Percentiles rank a stretch among this genome's conserved stretches.
Conservation (phyloP, 208 protist genomes). For the Crithidia sp. region DNA sequence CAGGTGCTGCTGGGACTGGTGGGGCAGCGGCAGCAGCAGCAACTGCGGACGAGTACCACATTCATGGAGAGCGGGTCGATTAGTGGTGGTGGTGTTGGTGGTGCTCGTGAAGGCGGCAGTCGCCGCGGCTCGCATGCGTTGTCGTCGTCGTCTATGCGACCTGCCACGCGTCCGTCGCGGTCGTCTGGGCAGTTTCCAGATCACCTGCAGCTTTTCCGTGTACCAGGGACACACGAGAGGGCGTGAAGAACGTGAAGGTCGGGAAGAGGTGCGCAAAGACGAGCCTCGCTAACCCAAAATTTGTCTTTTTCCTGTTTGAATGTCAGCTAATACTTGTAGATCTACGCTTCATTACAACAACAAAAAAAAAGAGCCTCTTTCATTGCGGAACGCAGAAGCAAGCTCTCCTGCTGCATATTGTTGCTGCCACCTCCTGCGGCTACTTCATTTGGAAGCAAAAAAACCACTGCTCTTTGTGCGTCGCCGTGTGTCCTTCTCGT, state of each 20-base stretch:
- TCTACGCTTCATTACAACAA: neutral
- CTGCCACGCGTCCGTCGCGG: conserved; percentile 1
- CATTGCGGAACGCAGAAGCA: too few relatives aligned
- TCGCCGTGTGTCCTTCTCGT: too few relatives aligned
- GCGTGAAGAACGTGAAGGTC: neutral
- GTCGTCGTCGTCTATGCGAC: conserved; percentile 1
- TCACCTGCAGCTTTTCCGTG: conserved; percentile 23
- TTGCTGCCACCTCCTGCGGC: too few relatives aligned
- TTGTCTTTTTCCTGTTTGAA: neutral
- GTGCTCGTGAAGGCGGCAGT: neutral
- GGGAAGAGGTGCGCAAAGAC: too few relatives aligned
- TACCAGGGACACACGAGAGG: conserved; percentile 1
- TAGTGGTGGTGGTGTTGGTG: neutral
- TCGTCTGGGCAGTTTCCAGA: conserved; percentile 15
- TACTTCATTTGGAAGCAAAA: too few relatives aligned
- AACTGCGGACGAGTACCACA: conserved; percentile 11
- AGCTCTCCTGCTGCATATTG: too few relatives aligned
- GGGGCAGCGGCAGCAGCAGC: conserved; percentile 25
- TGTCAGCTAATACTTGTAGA: neutral
- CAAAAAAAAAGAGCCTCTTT: too few relatives aligned
- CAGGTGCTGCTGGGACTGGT: conserved; percentile 52
- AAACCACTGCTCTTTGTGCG: too few relatives aligned
- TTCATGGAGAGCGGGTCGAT: neutral
- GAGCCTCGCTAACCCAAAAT: too few relatives aligned
- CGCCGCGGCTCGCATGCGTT: neutral